These are phyloP conservation scores for Gossypium ekmanianum DNA, from an alignment of 345 rosid genomes.

Conservation along the genomic window DNA sequence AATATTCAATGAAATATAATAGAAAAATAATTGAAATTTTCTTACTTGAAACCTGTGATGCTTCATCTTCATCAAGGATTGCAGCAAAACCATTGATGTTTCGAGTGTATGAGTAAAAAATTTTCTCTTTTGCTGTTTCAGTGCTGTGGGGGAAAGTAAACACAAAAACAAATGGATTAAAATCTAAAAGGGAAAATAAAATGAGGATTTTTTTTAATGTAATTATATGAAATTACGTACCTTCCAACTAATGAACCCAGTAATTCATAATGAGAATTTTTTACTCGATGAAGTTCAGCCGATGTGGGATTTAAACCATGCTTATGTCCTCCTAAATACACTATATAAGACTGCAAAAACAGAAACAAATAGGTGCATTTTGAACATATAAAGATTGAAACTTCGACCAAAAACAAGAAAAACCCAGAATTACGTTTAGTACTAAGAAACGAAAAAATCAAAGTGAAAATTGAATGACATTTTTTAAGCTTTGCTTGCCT, in stretches of 20 bases:
- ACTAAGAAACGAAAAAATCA: background rate
- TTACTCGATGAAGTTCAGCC: constrained; percentile 15
- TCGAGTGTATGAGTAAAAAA: constrained; percentile 54
- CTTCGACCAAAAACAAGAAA: background rate
- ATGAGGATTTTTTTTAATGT: background rate
- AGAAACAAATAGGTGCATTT: background rate
- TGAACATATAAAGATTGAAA: background rate
- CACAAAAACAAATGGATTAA: background rate
- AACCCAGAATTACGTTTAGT: background rate
- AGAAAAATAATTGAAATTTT: background rate
- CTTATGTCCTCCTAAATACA: constrained; percentile 38
- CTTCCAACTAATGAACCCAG: constrained; percentile 34
- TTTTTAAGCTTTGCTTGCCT: constrained; percentile 25
- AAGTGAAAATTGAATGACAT: background rate
- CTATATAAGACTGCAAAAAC: constrained; percentile 27
- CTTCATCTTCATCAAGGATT: constrained; percentile 49
- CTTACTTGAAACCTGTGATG: constrained; percentile 53
- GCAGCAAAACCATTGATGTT: constrained; percentile 71
- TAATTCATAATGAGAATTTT: constrained; percentile 26
- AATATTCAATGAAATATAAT: background rate
- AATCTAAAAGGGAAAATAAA: background rate
- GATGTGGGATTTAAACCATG: constrained; percentile 24
- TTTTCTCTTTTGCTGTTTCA: constrained; percentile 48
- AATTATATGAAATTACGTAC: constrained; percentile 3
- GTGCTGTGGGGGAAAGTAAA: constrained; percentile 27